These are phyloP conservation scores for Fusarium coicis DNA, from an alignment of 2,329 filamentous ascomycete genomes.

Conservation along the genomic window DNA sequence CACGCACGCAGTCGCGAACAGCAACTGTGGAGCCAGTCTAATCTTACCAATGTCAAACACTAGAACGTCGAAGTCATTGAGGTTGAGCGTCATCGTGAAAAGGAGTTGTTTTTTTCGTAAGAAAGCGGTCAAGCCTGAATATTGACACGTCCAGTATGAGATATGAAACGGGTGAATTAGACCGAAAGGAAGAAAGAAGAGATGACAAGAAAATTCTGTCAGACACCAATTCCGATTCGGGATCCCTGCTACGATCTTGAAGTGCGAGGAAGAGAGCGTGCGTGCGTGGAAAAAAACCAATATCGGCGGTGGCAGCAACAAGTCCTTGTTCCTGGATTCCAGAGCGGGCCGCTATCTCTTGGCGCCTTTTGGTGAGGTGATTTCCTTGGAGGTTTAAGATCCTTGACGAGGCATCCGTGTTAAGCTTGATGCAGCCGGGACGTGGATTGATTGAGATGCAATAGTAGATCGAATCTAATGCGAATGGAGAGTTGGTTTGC, in stretches of 20 bases:
- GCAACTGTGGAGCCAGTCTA: slow-evolving; percentile 10
- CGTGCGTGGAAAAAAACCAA: slow-evolving; percentile 3
- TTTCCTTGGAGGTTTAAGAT: slow-evolving; percentile 11
- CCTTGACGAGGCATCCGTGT: slow-evolving; percentile 15
- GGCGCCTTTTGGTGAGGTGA: slow-evolving; percentile 7
- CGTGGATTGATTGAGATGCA: slow-evolving; percentile 23
- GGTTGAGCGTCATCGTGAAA: slow-evolving; percentile 39
- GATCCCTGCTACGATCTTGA: slow-evolving; percentile 31
- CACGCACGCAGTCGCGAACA: slow-evolving; percentile 1
- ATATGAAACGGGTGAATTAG: slow-evolving; percentile 6
- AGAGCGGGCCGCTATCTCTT: slow-evolving; percentile 39
- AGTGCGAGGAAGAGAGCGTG: not conserved
- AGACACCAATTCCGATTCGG: slow-evolving; percentile 6
- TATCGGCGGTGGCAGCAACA: slow-evolving; percentile 25
- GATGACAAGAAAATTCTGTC: slow-evolving; percentile 1
- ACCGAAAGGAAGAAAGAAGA: not conserved
- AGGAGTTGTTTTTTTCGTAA: slow-evolving; percentile 18
- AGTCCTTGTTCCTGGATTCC: slow-evolving; percentile 43
- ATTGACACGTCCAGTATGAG: slow-evolving; percentile 18
- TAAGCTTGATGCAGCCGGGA: slow-evolving; percentile 22
- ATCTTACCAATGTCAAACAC: slow-evolving; percentile 53
- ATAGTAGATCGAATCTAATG: slow-evolving; percentile 31
- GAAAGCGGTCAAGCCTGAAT: slow-evolving; percentile 32
- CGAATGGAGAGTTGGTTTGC: slow-evolving; percentile 16
- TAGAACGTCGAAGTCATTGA: slow-evolving; percentile 47